Base-by-base conservation (phyloP, 768 basidiomycete genomes). In the Dictyophora rubrovolvata region DNA sequence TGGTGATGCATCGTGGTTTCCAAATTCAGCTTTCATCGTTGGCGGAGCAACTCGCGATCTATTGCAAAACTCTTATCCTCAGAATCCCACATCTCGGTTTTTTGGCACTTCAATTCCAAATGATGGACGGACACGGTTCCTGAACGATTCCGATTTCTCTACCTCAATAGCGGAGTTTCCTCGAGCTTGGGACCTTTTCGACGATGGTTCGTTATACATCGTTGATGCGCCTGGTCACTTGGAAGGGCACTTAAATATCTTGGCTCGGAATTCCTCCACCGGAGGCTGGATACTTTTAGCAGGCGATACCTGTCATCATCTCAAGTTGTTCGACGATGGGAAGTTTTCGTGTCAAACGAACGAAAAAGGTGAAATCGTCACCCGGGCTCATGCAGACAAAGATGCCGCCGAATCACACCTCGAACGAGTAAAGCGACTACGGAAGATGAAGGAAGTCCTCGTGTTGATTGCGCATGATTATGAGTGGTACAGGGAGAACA, bases 161-260 rank as follows among this genome's bases (percentile, higher is more conserved):
- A 65, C 65, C 33, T 69, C 77, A 28, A 65, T 83, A 47, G 80
- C 79, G 0, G 78, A 79, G 1, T 82, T 80, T 65, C 77, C 79
- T 23, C 65, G 61, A 48, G 77, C 79, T 5, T 63, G 77, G 18
- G 81, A 85, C 68, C 77, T 74, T 63, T 82, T 77, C 62, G 74
- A 74, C 18, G 83, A 86, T 61, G 83, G 82, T 7, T 80, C 78
- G 63, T 65, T 82, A 36, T 84, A 80, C 63, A 72, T 85, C 61
- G 65, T 84, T 60, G 78, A 84, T 63, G 75, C 81, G 1, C 74
- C 81, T 1, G 82, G 83, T 0, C 83, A 85, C 65, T 65, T 81
- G 33, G 67, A 70, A 0, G 83, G 84, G 0, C 82, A 85, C 56
- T 62, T 83, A 59, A 81, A 79, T 61, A 60, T 78, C 36, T 74